Base-by-base conservation (phyloP, 768 basidiomycete species). In the Lactarius hengduanensis region DNA sequence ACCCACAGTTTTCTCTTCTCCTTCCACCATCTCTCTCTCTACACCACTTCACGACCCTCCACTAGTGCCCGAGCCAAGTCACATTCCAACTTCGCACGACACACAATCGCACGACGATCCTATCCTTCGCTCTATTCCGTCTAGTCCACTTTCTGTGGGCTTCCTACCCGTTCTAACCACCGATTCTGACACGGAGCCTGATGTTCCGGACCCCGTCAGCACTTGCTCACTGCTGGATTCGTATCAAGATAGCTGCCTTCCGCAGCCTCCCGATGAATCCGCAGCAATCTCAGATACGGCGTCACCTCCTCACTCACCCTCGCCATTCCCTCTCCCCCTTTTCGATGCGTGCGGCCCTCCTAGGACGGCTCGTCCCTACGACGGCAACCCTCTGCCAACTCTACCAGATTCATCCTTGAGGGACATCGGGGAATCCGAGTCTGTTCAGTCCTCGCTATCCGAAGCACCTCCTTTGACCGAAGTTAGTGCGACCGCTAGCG, bases 271-370 rank as follows among this genome's bases (percentile, higher is more conserved):
- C 41, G 32, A 43, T 13, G 43, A 38, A 26, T 30, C 53, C 34
- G 20, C 50, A 38, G 22, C 41, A 20, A 59, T 4, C n/a, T 26
- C 50, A n/a, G 62, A 67, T 22, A 59, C 57, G 26, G 22, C 32
- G 15, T 34, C 50, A 26, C 61, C 28, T 20, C 26, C n/a, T 67
- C 62, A 47, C 18, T 63, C 66, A 26, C 10, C 62, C 62, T 32
- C 40, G 26, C 28, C 43, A 36, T 28, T 28, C 28, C n/a, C 8
- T 18, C 36, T 53, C 32, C 22, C 57, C 16, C 40, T 41, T 28
- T 3, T 13, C 36, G 38, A 36, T 26, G 13, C 16, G 7, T 30
- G 26, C 30, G 18, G 28, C n/a, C n/a, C 32, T 59, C 53, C 63
- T 26, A 41, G 40, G 34, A 32, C n/a, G 10, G 26, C n/a, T 54